phyloP scores from a whole-genome alignment of 192 early-diverging fungal species.

The Dissophora globulifera region DNA sequence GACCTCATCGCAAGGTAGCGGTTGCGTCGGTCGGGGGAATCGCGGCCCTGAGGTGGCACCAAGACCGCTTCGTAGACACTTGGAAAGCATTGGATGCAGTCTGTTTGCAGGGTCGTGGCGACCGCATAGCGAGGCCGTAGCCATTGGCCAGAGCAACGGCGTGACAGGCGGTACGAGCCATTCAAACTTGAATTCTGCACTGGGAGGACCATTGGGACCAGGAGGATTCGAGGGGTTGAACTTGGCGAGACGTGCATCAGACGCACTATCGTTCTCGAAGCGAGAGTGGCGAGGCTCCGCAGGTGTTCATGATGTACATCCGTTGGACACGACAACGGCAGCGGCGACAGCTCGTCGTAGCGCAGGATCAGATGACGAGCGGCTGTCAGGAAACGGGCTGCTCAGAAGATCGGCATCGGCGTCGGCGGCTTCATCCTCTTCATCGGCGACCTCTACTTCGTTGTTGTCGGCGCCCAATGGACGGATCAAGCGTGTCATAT shows the following conservation, averaged over 20 bases:
- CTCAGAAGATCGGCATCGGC: too few relatives aligned
- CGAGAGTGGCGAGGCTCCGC: conserved; percentile 40
- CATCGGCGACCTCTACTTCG: neutral
- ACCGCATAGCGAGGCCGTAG: conserved; percentile 20
- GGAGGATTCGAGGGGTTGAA: conserved; percentile 3
- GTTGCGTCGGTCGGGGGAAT: too few relatives aligned
- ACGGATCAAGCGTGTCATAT: conserved; percentile 18
- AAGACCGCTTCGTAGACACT: conserved; percentile 16
- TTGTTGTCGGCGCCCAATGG: neutral
- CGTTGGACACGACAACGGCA: conserved; percentile 21
- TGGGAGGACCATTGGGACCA: conserved; percentile 3
- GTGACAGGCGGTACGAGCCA: too few relatives aligned
- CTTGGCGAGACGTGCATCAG: conserved; percentile 26
- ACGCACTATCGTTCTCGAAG: conserved; percentile 20
- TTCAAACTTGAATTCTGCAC: neutral
- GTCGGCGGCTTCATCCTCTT: too few relatives aligned
- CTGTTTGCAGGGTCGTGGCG: conserved; percentile 22
- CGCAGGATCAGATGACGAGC: too few relatives aligned
- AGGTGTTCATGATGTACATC: conserved; percentile 19
- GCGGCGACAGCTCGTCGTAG: neutral
- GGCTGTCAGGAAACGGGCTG: too few relatives aligned
- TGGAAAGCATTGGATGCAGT: conserved; percentile 22
- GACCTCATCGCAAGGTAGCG: too few relatives aligned
- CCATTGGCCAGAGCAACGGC: conserved; percentile 9
- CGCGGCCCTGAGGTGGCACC: conserved; percentile 30